Evolutionary conservation across 768 basidiomycete species (phyloP).

Genomic region (Grammothele lineata): DNA sequence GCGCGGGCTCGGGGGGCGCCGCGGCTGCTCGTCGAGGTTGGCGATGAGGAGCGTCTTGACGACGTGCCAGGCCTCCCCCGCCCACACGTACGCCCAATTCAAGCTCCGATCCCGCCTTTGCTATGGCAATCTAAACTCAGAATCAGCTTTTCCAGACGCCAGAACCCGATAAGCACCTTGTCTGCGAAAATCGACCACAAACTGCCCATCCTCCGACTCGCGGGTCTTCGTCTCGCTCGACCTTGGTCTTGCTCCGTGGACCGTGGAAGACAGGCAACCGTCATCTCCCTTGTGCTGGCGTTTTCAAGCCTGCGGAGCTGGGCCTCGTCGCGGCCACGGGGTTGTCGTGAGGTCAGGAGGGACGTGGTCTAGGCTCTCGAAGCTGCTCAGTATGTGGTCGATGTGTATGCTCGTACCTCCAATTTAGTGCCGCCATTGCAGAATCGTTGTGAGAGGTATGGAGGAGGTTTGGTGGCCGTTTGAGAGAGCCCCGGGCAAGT

Average conservation of each 20-base stretch:
- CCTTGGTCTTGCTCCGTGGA: neutral
- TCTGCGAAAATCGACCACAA: slow-evolving; percentile 5
- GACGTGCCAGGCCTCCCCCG: slow-evolving; percentile 6
- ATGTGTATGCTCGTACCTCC: too few species aligned
- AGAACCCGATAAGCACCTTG: slow-evolving; percentile 8
- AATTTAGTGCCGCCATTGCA: too few species aligned
- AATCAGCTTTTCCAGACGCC: slow-evolving; percentile 1
- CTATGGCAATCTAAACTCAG: slow-evolving; percentile 19
- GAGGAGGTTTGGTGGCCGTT: too few species aligned
- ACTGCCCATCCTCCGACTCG: slow-evolving; percentile 1
- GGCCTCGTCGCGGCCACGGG: too few species aligned
- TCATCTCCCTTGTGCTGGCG: too few species aligned
- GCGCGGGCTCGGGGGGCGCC: slow-evolving; percentile 1
- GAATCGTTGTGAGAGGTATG: too few species aligned
- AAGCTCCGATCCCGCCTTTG: slow-evolving; percentile 16
- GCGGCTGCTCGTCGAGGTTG: slow-evolving; percentile 14
- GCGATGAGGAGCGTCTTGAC: slow-evolving; percentile 15
- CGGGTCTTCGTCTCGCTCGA: neutral
- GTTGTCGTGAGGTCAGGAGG: too few species aligned
- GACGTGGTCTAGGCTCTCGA: too few species aligned
- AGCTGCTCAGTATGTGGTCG: too few species aligned
- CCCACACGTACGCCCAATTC: slow-evolving; percentile 11
- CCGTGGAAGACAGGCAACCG: too few species aligned
- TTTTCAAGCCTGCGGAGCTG: too few species aligned
- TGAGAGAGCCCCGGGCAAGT: too few species aligned